phyloP scores from a whole-genome alignment of 345 rosid species.

The Aquilaria yunnanensis region DNA sequence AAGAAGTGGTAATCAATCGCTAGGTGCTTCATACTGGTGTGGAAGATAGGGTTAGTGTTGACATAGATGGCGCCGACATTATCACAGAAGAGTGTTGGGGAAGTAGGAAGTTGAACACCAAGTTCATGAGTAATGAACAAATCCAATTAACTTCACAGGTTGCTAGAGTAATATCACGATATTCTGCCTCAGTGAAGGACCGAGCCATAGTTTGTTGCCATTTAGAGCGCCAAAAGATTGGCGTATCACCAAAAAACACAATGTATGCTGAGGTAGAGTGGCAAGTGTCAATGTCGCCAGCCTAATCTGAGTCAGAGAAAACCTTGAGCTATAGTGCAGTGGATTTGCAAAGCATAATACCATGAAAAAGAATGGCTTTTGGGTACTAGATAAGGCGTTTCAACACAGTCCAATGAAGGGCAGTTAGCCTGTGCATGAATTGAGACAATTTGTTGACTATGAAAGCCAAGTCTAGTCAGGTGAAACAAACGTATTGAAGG shows the following conservation, averaged over 20 bases:
- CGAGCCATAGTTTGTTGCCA: background rate
- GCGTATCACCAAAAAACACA: background rate
- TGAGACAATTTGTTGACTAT: background rate
- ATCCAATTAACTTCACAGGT: background rate
- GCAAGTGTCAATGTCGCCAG: background rate
- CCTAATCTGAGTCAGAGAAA: slow-evolving; percentile 1
- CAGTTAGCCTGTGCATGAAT: background rate
- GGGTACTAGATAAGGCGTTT: background rate
- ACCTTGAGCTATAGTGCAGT: background rate
- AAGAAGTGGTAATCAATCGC: slow-evolving; percentile 7
- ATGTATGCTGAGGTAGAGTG: background rate
- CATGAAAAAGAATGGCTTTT: background rate
- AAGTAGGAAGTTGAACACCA: too few relatives aligned
- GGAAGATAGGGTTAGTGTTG: slow-evolving; percentile 1
- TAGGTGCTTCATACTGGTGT: slow-evolving; percentile 6
- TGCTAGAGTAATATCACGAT: too few relatives aligned
- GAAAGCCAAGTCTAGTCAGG: background rate
- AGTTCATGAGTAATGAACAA: background rate
- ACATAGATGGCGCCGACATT: background rate
- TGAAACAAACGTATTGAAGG: background rate
- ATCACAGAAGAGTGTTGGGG: too few relatives aligned
- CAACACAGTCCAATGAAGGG: background rate
- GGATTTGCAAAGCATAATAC: background rate
- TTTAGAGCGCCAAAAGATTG: background rate
- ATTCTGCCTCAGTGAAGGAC: background rate